These are phyloP conservation scores for Dysphania ambrosioides DNA, from an alignment of 148 eudicot genomes.

Conservation along the genomic window DNA sequence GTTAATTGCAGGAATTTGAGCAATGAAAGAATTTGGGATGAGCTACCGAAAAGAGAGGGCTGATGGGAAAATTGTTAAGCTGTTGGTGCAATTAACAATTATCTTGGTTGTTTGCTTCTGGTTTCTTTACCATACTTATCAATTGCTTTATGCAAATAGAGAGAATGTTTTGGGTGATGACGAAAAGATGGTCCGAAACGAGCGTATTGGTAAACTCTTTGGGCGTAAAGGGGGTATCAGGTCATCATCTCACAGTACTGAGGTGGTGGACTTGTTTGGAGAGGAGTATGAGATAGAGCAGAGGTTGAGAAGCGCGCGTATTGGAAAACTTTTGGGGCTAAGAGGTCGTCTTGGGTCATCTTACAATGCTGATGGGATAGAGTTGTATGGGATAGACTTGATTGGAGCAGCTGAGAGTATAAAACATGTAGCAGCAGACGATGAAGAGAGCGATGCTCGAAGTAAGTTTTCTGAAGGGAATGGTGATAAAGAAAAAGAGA, in stretches of 20 bases:
- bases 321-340: slow-evolving; percentile 15
- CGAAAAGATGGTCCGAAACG: neutral
- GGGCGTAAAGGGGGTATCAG: slow-evolving; percentile 25
- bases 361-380: slow-evolving; percentile 2
- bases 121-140: slow-evolving; percentile 28
- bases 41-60: neutral
- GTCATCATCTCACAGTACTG: neutral
- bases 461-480: neutral
- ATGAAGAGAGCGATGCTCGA: neutral
- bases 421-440: slow-evolving; percentile 8
- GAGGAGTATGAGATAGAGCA: neutral
- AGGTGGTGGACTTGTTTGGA: slow-evolving; percentile 10
- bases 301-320: neutral
- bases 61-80: slow-evolving; percentile 8
- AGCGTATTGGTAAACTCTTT: neutral
- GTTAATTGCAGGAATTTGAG: neutral
- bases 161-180: neutral
- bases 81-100: slow-evolving; percentile 19
- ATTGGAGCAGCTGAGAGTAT: slow-evolving; percentile 13
- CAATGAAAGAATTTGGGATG: slow-evolving; percentile 6
- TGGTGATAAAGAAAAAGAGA: neutral
- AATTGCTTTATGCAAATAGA: neutral
- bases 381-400: slow-evolving; percentile 16
- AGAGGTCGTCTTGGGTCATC: slow-evolving; percentile 17
- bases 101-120: slow-evolving; percentile 16